Conservation (phyloP, 2,329 filamentous ascomycete species). For the Chrysosporium queenslandicum region DNA sequence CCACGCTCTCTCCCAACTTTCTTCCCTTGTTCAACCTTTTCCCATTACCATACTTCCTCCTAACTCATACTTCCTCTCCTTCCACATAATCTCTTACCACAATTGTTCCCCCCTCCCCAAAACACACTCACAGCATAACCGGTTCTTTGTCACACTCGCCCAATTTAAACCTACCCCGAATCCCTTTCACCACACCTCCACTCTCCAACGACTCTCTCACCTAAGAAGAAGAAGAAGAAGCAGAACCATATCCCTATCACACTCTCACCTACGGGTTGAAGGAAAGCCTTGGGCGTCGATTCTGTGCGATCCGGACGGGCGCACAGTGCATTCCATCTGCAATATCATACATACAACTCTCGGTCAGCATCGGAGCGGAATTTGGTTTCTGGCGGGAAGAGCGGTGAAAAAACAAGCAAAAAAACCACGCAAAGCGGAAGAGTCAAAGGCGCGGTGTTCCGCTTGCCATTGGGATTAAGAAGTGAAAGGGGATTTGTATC, state of each 20-base stretch:
- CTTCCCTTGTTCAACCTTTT: slow-evolving; percentile 12
- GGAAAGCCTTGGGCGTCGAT: slow-evolving; percentile 7
- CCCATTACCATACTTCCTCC: neutral
- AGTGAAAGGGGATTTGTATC: no score
- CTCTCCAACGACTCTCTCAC: neutral
- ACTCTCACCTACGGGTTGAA: neutral
- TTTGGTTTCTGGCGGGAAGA: neutral
- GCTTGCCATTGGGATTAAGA: no score
- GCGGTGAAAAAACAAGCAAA: neutral
- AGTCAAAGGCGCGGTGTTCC: neutral
- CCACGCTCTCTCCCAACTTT: slow-evolving; percentile 14
- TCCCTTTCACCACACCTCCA: neutral
- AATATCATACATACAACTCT: neutral
- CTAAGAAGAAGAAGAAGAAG: neutral
- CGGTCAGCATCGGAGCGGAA: neutral
- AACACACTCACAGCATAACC: neutral
- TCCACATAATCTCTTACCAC: no score
- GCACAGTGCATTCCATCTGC: neutral
- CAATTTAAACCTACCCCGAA: neutral
- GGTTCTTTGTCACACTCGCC: neutral
- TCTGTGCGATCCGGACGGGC: slow-evolving; percentile 5
- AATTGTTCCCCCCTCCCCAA: neutral
- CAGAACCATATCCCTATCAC: neutral
- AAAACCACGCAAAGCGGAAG: neutral
- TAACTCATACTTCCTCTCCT: neutral